Base-by-base conservation (phyloP, 2,329 filamentous ascomycete species). In the Trichoderma hamatum region DNA sequence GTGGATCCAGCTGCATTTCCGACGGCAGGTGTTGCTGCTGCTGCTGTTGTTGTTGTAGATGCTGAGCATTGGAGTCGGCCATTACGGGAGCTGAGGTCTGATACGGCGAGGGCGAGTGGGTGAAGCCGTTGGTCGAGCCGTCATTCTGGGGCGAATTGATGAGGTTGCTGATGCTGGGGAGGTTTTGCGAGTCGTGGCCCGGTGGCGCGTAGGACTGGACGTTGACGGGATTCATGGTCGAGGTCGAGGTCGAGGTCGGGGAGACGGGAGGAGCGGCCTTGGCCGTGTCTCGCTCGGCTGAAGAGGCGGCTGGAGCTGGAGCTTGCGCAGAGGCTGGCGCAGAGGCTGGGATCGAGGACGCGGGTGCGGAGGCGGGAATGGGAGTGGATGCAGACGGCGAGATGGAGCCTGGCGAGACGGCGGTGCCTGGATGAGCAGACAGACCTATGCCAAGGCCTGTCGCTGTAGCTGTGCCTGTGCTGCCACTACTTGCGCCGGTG, bases 151-250 rank as follows among this genome's bases (percentile, higher is more conserved):
- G 76, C 64, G 75, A 74, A 76, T 96, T 90, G 82, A 96, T 94
- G 74, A 96, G 85, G 80, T 95, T 94, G 76, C 90, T 90, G 83
- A 96, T 96, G 76, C 88, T 92, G 70, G 92, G 90, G 72, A 91
- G 85, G 81, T 92, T 93, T 80, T 92, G 90, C 67, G 85, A 83
- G 71, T 87, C 85, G 74, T 81, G 78, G 73, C 70, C 72, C 72
- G 72, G 73, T 72, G 58, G 73, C 58, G 73, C 69, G 46, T 70
- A 72, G 66, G 74, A 77, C 58, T 73, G 73, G 59, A 75, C 72
- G 69, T 75, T 75, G 72, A 74, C 73, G 67, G 75, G 73, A 66
- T 76, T 74, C 75, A 74, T 70, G 69, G 61, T 76, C 72, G 72
- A 51, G 58, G 63, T 49, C 21, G 63, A 19, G 30, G 52, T 16